Percentiles rank a stretch among this genome's conserved stretches.
Evolutionary conservation across 495 filamentous ascomycete genomes (phyloP).

Genomic region (Rusavskia elegans): DNA sequence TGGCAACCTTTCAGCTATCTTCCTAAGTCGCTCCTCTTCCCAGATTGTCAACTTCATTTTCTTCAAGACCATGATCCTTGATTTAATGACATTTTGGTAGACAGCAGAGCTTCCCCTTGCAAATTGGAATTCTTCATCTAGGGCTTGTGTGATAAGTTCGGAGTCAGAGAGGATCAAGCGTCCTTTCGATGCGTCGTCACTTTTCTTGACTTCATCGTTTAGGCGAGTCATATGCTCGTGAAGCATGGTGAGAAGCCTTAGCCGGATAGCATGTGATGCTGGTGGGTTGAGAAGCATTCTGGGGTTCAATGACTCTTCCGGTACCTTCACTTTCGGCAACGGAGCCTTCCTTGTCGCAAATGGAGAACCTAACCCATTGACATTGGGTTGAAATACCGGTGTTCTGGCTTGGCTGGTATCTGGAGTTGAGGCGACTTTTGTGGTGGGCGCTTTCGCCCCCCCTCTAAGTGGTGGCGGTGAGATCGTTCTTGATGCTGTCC

Average conservation of each 20-base stretch:
- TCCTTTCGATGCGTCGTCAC: slow-evolving; percentile 37
- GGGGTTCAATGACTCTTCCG: slow-evolving; percentile 52
- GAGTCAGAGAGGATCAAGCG: slow-evolving; percentile 46
- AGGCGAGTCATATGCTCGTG: slow-evolving; percentile 58
- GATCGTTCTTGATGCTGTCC: slow-evolving; percentile 15
- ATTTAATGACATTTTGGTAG: slow-evolving; percentile 70
- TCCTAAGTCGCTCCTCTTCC: slow-evolving; percentile 30
- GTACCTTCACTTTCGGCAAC: slow-evolving; percentile 7
- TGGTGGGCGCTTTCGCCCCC: neutral
- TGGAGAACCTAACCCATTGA: neutral
- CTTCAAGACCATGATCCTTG: slow-evolving; percentile 54
- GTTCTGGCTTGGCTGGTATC: neutral
- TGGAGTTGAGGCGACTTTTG: neutral
- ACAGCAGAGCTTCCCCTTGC: slow-evolving; percentile 49
- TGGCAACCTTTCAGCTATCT: slow-evolving; percentile 14
- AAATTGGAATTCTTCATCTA: slow-evolving; percentile 72
- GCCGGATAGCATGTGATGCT: slow-evolving; percentile 48
- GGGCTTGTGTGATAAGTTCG: slow-evolving; percentile 57
- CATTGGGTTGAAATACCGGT: neutral
- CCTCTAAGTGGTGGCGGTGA: slow-evolving; percentile 27
- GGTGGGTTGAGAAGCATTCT: slow-evolving; percentile 60
- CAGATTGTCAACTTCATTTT: slow-evolving; percentile 57
- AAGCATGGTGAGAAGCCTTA: slow-evolving; percentile 51
- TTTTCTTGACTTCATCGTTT: slow-evolving; percentile 38
- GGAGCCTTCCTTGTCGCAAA: slow-evolving; percentile 19